phyloP scores from a whole-genome alignment of 2,329 filamentous ascomycete species.

The Colletotrichum liaoningense region DNA sequence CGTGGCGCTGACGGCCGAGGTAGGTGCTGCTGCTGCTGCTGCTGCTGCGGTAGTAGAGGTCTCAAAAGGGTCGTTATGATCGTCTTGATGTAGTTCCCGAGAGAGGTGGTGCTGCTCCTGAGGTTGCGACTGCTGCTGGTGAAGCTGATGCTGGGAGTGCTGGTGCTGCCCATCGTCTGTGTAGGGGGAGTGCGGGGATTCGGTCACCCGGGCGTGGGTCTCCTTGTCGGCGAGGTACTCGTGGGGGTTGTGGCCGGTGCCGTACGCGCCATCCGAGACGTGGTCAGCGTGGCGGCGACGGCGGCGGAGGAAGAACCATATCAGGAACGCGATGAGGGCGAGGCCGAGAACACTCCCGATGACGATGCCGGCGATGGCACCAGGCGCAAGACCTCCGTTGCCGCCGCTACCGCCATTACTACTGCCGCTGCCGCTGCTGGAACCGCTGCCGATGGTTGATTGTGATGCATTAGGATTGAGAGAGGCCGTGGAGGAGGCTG shows the following conservation, averaged over 20 bases:
- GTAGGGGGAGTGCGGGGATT: constrained; percentile 56
- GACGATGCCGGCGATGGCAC: constrained; percentile 60
- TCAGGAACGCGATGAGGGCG: constrained; percentile 50
- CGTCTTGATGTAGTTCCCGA: neutral
- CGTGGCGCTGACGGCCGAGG: neutral
- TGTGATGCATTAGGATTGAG: neutral
- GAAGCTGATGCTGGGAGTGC: constrained; percentile 6
- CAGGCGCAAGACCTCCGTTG: constrained; percentile 48
- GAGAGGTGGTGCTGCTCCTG: constrained; percentile 19
- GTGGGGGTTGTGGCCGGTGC: constrained; percentile 41
- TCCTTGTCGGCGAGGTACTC: constrained; percentile 62
- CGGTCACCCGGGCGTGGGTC: constrained; percentile 47
- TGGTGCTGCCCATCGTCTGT: constrained; percentile 51
- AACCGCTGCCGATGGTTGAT: neutral
- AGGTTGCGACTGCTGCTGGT: constrained; percentile 29
- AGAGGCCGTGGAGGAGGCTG: neutral
- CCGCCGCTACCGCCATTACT: neutral
- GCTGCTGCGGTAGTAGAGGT: neutral
- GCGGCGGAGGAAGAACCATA: constrained; percentile 58
- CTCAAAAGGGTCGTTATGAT: neutral
- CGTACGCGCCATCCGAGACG: constrained; percentile 42
- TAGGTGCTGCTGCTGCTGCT: neutral
- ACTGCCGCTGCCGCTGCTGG: neutral
- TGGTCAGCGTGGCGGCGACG: constrained; percentile 44
- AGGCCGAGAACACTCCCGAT: constrained; percentile 54